These are phyloP conservation scores for Penstemon barbatus DNA, from an alignment of 257 asterid genomes.

Conservation along the genomic window DNA sequence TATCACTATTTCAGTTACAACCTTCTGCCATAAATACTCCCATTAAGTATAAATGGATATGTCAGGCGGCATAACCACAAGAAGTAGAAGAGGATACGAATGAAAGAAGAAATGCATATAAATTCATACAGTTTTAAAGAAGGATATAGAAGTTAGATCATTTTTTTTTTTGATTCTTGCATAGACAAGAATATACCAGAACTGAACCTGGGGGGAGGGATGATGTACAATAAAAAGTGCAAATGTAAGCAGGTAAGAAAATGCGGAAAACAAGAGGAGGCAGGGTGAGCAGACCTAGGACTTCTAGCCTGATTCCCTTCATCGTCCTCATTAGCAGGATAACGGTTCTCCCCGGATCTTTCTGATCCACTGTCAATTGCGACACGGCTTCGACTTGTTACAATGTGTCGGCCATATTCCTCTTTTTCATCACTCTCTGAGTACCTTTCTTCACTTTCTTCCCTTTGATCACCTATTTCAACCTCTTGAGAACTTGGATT, in stretches of 20 bases:
- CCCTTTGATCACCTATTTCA: constrained; percentile 77
- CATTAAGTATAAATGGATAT: not conserved
- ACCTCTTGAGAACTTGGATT: constrained; percentile 80
- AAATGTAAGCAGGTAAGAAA: not conserved
- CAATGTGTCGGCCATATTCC: constrained; percentile 66
- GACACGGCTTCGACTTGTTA: constrained; percentile 73
- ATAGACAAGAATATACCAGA: constrained; percentile 9
- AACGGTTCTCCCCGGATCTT: constrained; percentile 76
- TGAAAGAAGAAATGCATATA: constrained; percentile 12
- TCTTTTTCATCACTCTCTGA: constrained; percentile 77
- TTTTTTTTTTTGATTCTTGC: not conserved
- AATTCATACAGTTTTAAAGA: constrained; percentile 4
- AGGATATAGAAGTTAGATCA: constrained; percentile 1
- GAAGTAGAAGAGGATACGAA: not conserved
- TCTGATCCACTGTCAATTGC: constrained; percentile 78
- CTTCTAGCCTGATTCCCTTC: constrained; percentile 78
- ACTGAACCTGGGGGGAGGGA: not conserved
- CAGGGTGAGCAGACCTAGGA: constrained; percentile 46
- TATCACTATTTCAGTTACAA: too few relatives aligned
- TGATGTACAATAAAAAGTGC: not conserved
- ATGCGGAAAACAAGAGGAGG: constrained; percentile 2
- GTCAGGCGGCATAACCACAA: constrained; percentile 3
- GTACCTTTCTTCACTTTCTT: constrained; percentile 74
- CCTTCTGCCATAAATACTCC: too few relatives aligned
- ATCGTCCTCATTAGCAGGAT: constrained; percentile 71